phyloP scores from a whole-genome alignment of 768 basidiomycete species.

The Russula vinacea region DNA sequence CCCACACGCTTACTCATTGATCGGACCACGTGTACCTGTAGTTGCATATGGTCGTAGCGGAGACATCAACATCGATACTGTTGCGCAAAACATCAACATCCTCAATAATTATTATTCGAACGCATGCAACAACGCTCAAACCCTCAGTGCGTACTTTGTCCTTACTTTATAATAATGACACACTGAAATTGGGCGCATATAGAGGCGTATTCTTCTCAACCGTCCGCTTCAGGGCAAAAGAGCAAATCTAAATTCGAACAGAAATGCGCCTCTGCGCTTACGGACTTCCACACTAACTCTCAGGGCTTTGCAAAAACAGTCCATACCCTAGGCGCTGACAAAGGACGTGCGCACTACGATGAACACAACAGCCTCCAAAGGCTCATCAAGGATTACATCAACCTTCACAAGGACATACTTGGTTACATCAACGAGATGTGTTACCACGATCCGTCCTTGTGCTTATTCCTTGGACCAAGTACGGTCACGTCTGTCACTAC shows the following conservation, averaged over 20 bases:
- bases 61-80: slow-evolving; percentile 23
- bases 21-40: background rate
- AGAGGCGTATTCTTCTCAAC: slow-evolving; percentile 35
- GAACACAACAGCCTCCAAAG: slow-evolving; percentile 43
- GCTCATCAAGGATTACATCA: slow-evolving; percentile 48
- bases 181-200: background rate
- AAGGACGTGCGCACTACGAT: slow-evolving; percentile 55
- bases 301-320: slow-evolving; percentile 36
- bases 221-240: slow-evolving; percentile 30
- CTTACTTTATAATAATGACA: no score
- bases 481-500: background rate
- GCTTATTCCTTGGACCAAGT: slow-evolving; percentile 56
- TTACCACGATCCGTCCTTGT: slow-evolving; percentile 45
- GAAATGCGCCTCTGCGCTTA: slow-evolving; percentile 39
- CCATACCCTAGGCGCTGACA: slow-evolving; percentile 38
- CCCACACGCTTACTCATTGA: background rate
- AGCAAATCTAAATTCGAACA: slow-evolving; percentile 44
- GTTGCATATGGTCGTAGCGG: slow-evolving; percentile 15
- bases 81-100: slow-evolving; percentile 31
- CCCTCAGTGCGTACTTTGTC: slow-evolving; percentile 32
- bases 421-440: slow-evolving; percentile 37
- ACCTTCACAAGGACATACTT: slow-evolving; percentile 49
- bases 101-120: slow-evolving; percentile 32
- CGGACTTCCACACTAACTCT: slow-evolving; percentile 38
- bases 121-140: slow-evolving; percentile 32